Percentiles rank a stretch among this genome's conserved stretches.
Evolutionary conservation across 2,329 filamentous ascomycete genomes (phyloP).

Genomic region (Stenocarpella maydis): DNA sequence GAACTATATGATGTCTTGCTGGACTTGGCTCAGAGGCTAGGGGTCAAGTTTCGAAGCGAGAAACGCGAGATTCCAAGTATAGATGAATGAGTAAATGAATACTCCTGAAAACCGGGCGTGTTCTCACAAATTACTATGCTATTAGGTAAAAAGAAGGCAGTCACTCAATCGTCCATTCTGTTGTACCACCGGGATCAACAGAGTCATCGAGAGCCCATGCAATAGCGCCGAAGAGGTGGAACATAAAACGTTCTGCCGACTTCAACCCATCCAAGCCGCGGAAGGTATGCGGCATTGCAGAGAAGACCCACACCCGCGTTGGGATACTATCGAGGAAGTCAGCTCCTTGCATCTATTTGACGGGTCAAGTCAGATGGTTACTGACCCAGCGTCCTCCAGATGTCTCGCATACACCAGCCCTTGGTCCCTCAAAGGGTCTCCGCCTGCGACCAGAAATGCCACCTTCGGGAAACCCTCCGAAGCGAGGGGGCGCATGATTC

Average conservation of each 20-base stretch:
- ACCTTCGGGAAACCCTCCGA: background rate
- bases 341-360: background rate
- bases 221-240: background rate
- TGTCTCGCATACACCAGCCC: background rate
- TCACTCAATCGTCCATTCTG: background rate
- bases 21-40: background rate
- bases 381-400: background rate
- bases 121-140: background rate
- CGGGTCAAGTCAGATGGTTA: background rate
- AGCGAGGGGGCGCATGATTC: background rate
- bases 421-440: slow-evolving; percentile 1
- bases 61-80: background rate
- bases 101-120: rapidly evolving
- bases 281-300: slow-evolving; percentile 1
- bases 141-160: background rate
- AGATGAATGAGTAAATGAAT: background rate
- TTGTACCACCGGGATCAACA: background rate
- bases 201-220: background rate
- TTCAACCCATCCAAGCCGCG: slow-evolving; percentile 2
- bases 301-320: background rate
- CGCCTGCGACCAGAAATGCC: background rate
- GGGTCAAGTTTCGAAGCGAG: slow-evolving; percentile 2
- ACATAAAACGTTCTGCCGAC: slow-evolving; percentile 1
- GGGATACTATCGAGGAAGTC: background rate
- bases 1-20: background rate